These are phyloP conservation scores for Komagataella pastoris DNA, from an alignment of 805 yeast genomes.

Conservation along the genomic window DNA sequence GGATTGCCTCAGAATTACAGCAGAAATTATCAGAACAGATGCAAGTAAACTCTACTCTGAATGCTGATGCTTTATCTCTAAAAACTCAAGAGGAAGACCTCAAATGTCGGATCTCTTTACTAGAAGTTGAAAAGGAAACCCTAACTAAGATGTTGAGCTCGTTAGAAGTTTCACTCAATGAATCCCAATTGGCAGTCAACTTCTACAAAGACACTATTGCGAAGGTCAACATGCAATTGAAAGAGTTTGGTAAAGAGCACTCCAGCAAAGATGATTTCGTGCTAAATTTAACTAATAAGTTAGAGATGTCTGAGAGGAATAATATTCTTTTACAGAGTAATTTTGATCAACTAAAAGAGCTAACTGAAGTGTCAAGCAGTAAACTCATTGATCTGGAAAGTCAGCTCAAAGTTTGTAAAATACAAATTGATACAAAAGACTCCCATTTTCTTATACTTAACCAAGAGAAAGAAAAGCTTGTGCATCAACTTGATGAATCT, in stretches of 20 bases:
- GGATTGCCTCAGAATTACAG: neutral
- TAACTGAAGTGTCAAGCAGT: neutral
- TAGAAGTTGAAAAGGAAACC: neutral
- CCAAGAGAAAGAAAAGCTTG: neutral
- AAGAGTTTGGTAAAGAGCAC: neutral
- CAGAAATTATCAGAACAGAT: neutral
- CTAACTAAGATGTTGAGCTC: neutral
- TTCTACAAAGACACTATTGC: neutral
- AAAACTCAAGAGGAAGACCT: neutral
- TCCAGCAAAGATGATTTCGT: neutral
- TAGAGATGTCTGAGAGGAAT: neutral
- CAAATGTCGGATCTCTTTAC: neutral
- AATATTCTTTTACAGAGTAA: neutral
- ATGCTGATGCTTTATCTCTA: neutral
- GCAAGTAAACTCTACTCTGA: no score
- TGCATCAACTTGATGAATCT: neutral
- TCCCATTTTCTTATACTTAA: neutral
- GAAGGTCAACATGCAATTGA: neutral
- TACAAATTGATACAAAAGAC: neutral
- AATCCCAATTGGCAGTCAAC: neutral
- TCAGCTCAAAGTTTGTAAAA: neutral
- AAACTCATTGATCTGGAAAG: neutral
- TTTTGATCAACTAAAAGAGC: neutral
- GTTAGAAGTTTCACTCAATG: neutral
- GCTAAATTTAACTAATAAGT: neutral